A percentile compares a stretch with the other conserved stretches of the same genome.
Conservation (phyloP, 768 basidiomycete genomes). For the Amanita fuliginea region DNA sequence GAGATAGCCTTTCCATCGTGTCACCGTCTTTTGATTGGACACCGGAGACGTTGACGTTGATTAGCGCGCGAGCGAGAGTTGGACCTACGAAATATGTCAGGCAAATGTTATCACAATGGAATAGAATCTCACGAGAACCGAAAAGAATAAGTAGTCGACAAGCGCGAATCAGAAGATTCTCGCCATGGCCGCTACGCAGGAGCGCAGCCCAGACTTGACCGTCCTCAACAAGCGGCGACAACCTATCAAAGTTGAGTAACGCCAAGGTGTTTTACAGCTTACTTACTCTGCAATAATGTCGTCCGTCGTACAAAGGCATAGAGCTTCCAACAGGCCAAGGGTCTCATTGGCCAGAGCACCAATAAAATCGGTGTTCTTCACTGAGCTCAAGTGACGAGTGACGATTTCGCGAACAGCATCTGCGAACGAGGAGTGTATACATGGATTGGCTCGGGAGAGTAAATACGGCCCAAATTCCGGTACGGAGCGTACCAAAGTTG, state of each 20-base stretch:
- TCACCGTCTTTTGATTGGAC: constrained; percentile 11
- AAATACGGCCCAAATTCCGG: constrained; percentile 34
- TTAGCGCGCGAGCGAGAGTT: constrained; percentile 28
- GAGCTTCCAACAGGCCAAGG: constrained; percentile 38
- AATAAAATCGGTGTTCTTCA: constrained; percentile 15
- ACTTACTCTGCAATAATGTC: constrained; percentile 29
- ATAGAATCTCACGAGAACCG: constrained; percentile 35
- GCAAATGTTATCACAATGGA: background rate
- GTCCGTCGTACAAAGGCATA: constrained; percentile 37
- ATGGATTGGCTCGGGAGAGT: constrained; percentile 18
- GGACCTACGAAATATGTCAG: constrained; percentile 22
- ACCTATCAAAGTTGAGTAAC: background rate
- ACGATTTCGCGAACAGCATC: constrained; percentile 30
- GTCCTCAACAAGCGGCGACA: background rate
- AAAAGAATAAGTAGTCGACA: constrained; percentile 42
- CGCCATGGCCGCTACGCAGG: constrained; percentile 39
- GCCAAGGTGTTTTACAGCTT: background rate
- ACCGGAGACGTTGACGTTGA: constrained; percentile 25
- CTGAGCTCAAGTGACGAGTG: constrained; percentile 24
- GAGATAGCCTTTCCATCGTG: constrained; percentile 20
- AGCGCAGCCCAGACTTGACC: constrained; percentile 31
- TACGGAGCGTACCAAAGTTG: constrained; percentile 31
- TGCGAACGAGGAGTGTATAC: constrained; percentile 24
- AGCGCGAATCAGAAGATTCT: constrained; percentile 36
- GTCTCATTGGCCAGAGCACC: constrained; percentile 28